These are phyloP conservation scores for Dillenia suffruticosa DNA, from an alignment of 164 flowering plant species.

Conservation along the genomic window DNA sequence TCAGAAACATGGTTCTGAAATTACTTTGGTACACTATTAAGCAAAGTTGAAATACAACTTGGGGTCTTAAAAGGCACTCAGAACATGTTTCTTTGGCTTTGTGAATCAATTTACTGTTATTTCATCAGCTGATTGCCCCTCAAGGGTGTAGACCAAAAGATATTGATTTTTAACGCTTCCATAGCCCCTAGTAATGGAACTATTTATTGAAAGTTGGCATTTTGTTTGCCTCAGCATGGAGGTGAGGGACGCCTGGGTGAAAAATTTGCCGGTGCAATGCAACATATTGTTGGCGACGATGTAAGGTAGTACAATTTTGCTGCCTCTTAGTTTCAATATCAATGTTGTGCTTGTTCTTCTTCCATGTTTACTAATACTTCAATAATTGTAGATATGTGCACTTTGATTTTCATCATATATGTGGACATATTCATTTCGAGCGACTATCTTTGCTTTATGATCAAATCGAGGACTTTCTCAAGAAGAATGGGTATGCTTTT, in stretches of 20 bases:
- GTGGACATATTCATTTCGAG: constrained; percentile 89
- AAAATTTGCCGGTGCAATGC: constrained; percentile 67
- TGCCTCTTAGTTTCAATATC: constrained; percentile 1
- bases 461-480: constrained; percentile 66
- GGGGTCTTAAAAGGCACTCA: no score
- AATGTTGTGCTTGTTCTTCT: constrained; percentile 2
- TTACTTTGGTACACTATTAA: no score
- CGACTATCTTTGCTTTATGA: constrained; percentile 87
- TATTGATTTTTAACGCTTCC: no score
- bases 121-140: no score
- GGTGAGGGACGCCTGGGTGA: constrained; percentile 84
- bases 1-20: no score
- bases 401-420: constrained; percentile 89
- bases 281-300: constrained; percentile 61
- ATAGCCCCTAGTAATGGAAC: no score
- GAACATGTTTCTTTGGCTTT: no score
- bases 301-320: constrained; percentile 45
- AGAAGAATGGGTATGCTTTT: constrained; percentile 59
- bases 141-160: no score
- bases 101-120: no score
- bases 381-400: constrained; percentile 69
- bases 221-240: constrained; percentile 62
- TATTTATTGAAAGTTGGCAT: no score
- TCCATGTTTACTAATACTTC: constrained; percentile 5
- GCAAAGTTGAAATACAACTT: no score